Evolutionary conservation across 441 rosid species (phyloP).

Genomic region (Jatropha multifida): DNA sequence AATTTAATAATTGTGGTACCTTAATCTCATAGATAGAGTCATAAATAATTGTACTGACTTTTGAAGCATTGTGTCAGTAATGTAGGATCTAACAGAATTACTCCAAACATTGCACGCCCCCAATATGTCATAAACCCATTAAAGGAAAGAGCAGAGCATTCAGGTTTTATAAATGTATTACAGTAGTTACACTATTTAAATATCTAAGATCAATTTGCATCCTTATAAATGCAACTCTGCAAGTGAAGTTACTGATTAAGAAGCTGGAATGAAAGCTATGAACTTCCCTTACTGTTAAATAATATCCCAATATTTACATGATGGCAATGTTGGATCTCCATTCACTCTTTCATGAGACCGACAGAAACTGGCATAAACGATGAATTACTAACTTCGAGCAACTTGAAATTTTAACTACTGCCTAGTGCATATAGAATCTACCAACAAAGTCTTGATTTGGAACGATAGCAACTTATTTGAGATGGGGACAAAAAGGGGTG

Average conservation of each 20-base stretch:
- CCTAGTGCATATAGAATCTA: not conserved
- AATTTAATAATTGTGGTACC: not conserved
- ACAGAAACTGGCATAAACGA: not conserved
- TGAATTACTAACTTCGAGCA: not conserved
- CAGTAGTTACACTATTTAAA: not conserved
- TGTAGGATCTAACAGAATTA: not conserved
- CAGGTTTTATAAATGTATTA: not conserved
- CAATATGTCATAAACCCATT: not conserved
- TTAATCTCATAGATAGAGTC: not conserved
- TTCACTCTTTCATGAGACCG: conserved; percentile 3
- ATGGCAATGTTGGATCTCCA: not conserved
- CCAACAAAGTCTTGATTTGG: not conserved
- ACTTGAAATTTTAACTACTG: not conserved
- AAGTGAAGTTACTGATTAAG: not conserved
- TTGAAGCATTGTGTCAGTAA: conserved; percentile 2
- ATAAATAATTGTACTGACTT: not conserved
- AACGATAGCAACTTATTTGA: not conserved
- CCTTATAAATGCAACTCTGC: not conserved
- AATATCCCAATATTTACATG: not conserved
- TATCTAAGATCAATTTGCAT: not conserved
- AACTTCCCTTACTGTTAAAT: not conserved
- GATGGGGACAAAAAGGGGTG: not conserved
- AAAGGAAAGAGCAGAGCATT: not conserved
- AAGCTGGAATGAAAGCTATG: not conserved
- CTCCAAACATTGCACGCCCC: not conserved